phyloP scores from a whole-genome alignment of 495 filamentous ascomycete genomes.

The Neurospora sp. region DNA sequence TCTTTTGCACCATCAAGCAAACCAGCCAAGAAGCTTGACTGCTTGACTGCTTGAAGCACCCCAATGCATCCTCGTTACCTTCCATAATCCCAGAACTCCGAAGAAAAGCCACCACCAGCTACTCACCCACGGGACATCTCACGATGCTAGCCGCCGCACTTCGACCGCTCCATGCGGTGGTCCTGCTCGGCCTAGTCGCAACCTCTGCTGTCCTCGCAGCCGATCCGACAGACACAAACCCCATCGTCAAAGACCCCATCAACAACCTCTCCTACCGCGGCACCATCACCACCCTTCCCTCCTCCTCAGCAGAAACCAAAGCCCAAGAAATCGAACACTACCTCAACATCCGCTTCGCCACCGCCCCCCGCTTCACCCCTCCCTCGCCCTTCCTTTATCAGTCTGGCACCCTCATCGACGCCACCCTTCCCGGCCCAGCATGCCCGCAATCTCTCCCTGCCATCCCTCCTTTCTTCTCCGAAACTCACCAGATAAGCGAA shows the following conservation, averaged over 20 bases:
- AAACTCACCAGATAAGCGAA: conserved; percentile 25
- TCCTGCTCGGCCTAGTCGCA: background rate
- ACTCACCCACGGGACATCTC: too few relatives aligned
- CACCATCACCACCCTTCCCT: background rate
- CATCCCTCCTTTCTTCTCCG: conserved; percentile 28
- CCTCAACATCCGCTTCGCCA: conserved; percentile 32
- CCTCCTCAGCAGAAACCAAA: background rate
- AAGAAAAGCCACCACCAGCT: background rate
- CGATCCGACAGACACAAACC: background rate
- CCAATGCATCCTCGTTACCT: background rate
- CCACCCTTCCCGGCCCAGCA: conserved; percentile 24
- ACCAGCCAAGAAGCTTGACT: background rate
- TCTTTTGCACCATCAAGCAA: background rate
- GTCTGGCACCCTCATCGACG: conserved; percentile 22
- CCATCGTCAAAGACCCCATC: background rate
- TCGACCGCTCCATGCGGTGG: background rate
- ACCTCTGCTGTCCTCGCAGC: background rate
- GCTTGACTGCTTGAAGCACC: background rate
- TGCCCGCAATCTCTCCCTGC: conserved; percentile 28
- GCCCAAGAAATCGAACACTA: conserved; percentile 35
- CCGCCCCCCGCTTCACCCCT: conserved; percentile 31
- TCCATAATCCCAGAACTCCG: too few relatives aligned
- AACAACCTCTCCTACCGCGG: background rate
- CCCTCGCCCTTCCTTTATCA: conserved; percentile 17
- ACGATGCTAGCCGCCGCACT: background rate